Evolutionary conservation across 192 early-diverging fungal genomes (phyloP).

Genomic region (Coemansia sp.): DNA sequence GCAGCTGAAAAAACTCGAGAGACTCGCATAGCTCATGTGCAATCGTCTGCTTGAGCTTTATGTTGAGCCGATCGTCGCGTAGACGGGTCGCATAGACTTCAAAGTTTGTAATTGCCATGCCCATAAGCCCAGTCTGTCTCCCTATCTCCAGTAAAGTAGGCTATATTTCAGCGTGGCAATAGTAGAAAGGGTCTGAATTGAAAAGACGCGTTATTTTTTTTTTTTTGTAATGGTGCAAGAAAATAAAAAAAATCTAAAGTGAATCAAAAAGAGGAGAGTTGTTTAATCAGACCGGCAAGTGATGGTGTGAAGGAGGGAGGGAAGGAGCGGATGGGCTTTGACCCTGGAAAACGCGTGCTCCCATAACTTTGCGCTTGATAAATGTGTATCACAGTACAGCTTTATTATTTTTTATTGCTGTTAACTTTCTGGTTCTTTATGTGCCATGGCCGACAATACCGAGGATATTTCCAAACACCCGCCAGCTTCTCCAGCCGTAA

Average conservation of each 20-base stretch:
- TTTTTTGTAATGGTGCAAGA: too few relatives aligned
- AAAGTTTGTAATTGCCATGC: conserved; percentile 53
- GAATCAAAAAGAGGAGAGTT: too few relatives aligned
- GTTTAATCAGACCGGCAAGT: too few relatives aligned
- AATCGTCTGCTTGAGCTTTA: conserved; percentile 73
- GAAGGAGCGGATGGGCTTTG: neutral
- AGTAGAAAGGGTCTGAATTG: too few relatives aligned
- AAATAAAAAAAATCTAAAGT: too few relatives aligned
- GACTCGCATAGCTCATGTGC: conserved; percentile 85
- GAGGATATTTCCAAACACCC: neutral
- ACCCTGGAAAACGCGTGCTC: neutral
- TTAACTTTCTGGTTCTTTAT: neutral
- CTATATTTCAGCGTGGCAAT: too few relatives aligned
- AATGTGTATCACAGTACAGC: neutral
- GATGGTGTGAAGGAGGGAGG: neutral
- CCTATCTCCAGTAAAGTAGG: too few relatives aligned
- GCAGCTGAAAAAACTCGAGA: conserved; percentile 84
- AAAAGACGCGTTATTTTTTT: too few relatives aligned
- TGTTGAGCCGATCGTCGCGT: conserved; percentile 54
- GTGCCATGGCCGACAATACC: conserved; percentile 4
- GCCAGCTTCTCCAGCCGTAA: too few relatives aligned
- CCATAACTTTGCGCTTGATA: neutral
- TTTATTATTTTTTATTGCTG: neutral
- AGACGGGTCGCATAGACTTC: conserved; percentile 57
- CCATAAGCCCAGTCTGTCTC: neutral